Percentiles rank a stretch among this genome's conserved stretches.
Evolutionary conservation across 2,329 filamentous ascomycete genomes (phyloP).

Genomic region (Botryotinia convoluta): DNA sequence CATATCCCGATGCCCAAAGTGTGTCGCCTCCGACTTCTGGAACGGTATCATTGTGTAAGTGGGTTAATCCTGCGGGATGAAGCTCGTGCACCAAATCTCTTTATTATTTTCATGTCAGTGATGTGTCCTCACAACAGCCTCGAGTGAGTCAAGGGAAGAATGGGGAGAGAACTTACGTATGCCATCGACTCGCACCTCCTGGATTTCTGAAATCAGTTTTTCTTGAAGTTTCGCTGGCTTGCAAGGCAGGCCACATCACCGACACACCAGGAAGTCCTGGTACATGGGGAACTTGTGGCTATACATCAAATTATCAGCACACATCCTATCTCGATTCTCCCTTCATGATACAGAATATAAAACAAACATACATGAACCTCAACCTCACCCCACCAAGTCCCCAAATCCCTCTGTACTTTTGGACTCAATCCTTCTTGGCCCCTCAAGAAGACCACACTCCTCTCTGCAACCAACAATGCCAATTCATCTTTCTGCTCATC

Average conservation of each 20-base stretch:
- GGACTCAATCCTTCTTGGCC: slow-evolving; percentile 49
- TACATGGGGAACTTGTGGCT: slow-evolving; percentile 70
- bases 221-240: slow-evolving; percentile 53
- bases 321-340: not conserved
- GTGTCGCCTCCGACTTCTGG: slow-evolving; percentile 62
- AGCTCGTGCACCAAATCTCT: slow-evolving; percentile 66
- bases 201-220: slow-evolving; percentile 62
- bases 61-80: slow-evolving; percentile 68
- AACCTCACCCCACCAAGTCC: slow-evolving; percentile 61
- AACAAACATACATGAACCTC: slow-evolving; percentile 61
- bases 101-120: not conserved
- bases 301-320: slow-evolving; percentile 16
- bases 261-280: slow-evolving; percentile 63
- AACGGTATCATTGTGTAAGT: slow-evolving; percentile 67
- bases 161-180: slow-evolving; percentile 43
- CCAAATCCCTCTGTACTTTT: slow-evolving; percentile 61
- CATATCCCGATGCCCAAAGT: slow-evolving; percentile 68
- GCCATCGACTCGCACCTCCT: slow-evolving; percentile 67
- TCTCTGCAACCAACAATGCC: slow-evolving; percentile 44
- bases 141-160: not conserved
- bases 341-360: not conserved
- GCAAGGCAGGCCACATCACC: slow-evolving; percentile 69
- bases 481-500: slow-evolving; percentile 44
- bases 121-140: not conserved
- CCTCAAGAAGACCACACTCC: slow-evolving; percentile 42